phyloP scores from a whole-genome alignment of 441 rosid genomes.

The Jatropha multifida region DNA sequence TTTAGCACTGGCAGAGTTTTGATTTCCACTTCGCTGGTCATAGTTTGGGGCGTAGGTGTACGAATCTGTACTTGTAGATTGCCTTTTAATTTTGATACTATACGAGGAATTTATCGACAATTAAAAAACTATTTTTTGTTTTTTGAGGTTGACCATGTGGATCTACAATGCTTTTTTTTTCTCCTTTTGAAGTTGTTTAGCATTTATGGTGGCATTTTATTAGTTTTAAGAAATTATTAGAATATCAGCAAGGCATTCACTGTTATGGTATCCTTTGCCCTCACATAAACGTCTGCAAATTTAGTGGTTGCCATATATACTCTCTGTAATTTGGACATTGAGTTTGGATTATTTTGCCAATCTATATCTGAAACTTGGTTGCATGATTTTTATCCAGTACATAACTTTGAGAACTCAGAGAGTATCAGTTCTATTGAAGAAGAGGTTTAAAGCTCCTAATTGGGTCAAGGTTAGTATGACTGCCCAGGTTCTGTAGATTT shows the following conservation, averaged over 20 bases:
- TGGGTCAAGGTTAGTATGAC: slow-evolving; percentile 82
- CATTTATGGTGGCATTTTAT: neutral
- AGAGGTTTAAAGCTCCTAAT: slow-evolving; percentile 92
- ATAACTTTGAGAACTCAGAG: slow-evolving; percentile 77
- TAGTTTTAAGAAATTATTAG: neutral
- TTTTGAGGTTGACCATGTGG: neutral
- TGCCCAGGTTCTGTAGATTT: slow-evolving; percentile 14
- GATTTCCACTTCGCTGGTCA: neutral
- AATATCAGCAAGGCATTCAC: neutral
- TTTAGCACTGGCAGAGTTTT: neutral
- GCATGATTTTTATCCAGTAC: slow-evolving; percentile 49
- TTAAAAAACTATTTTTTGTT: neutral
- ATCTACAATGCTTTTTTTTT: neutral
- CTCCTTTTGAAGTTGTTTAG: too few relatives aligned
- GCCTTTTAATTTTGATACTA: neutral
- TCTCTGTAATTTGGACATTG: neutral
- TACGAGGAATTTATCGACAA: neutral
- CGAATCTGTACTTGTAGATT: neutral
- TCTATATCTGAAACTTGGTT: slow-evolving; percentile 22
- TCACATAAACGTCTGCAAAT: neutral
- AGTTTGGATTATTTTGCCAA: neutral
- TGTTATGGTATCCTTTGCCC: neutral
- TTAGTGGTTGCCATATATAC: neutral
- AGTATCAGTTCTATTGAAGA: slow-evolving; percentile 80
- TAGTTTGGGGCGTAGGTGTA: neutral